These are phyloP conservation scores for Aspergillus unguis DNA, from an alignment of 2,329 filamentous ascomycete species.

Conservation along the genomic window DNA sequence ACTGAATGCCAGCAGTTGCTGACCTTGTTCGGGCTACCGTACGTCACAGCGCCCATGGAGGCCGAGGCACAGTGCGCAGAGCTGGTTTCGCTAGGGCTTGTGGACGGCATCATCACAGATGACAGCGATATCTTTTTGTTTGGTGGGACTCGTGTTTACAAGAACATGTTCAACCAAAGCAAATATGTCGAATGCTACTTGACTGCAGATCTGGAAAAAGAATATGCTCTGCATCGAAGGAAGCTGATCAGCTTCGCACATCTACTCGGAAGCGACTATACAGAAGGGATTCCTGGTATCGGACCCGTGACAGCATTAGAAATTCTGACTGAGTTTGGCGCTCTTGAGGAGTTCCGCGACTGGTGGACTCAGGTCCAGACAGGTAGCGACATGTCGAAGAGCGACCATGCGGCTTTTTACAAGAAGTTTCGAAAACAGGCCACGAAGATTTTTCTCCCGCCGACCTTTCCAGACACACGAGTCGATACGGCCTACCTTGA, in stretches of 20 bases:
- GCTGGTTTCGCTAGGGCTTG: slow-evolving; percentile 77
- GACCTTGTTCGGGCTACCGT: slow-evolving; percentile 86
- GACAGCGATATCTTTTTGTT: slow-evolving; percentile 97
- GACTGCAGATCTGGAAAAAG: slow-evolving; percentile 75
- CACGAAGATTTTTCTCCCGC: slow-evolving; percentile 80
- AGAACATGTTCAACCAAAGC: slow-evolving; percentile 99
- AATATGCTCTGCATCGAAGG: slow-evolving; percentile 79
- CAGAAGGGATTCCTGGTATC: slow-evolving; percentile 83
- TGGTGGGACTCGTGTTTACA: slow-evolving; percentile 93
- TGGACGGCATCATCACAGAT: slow-evolving; percentile 96
- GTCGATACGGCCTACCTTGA: slow-evolving; percentile 81
- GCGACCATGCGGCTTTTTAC: slow-evolving; percentile 64
- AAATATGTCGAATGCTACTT: slow-evolving; percentile 98
- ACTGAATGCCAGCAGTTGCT: slow-evolving; percentile 90
- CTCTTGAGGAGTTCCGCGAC: slow-evolving; percentile 70
- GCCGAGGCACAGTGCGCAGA: slow-evolving; percentile 97
- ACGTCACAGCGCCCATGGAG: slow-evolving; percentile 98
- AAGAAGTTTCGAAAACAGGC: slow-evolving; percentile 83
- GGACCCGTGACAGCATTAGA: slow-evolving; percentile 94
- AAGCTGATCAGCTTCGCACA: slow-evolving; percentile 89
- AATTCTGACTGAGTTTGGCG: slow-evolving; percentile 83
- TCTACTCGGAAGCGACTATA: slow-evolving; percentile 90
- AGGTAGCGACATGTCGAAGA: slow-evolving; percentile 57
- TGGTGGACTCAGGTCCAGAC: slow-evolving; percentile 84
- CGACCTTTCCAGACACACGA: slow-evolving; percentile 70